Evolutionary conservation across 805 yeast species (phyloP).

Genomic region (Zygosaccharomyces siamensis): DNA sequence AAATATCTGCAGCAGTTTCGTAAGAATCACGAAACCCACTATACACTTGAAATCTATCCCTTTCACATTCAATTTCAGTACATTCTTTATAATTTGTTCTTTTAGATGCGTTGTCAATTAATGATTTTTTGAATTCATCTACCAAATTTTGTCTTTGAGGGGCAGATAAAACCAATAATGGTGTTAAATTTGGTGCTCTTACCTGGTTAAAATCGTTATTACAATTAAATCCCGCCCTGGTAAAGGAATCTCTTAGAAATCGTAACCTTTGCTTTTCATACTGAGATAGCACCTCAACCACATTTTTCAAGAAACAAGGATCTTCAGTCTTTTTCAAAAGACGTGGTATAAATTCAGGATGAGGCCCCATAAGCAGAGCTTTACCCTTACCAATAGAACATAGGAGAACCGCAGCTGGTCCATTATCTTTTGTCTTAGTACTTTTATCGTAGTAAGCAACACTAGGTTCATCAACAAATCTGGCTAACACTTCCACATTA

Average conservation of each 20-base stretch:
- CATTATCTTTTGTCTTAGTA: slow-evolving; percentile 21
- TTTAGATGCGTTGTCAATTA: slow-evolving; percentile 12
- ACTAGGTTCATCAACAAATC: slow-evolving; percentile 53
- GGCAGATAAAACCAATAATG: slow-evolving; percentile 45
- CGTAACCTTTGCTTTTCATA: slow-evolving; percentile 46
- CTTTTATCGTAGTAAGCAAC: slow-evolving; percentile 37
- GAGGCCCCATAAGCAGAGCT: slow-evolving; percentile 77
- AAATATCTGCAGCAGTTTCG: slow-evolving; percentile 9
- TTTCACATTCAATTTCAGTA: slow-evolving; percentile 41
- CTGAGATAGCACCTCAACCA: slow-evolving; percentile 40
- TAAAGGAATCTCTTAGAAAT: slow-evolving; percentile 55
- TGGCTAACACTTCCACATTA: slow-evolving; percentile 69
- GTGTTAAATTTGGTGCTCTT: slow-evolving; percentile 63
- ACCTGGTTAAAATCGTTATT: slow-evolving; percentile 51
- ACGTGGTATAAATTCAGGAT: slow-evolving; percentile 77
- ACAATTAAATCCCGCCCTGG: slow-evolving; percentile 54
- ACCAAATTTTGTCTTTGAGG: slow-evolving; percentile 12
- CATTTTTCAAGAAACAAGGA: slow-evolving; percentile 30
- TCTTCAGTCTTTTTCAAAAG: slow-evolving; percentile 38
- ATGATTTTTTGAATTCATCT: slow-evolving; percentile 15
- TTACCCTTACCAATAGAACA: slow-evolving; percentile 64
- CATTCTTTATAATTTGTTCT: slow-evolving; percentile 39
- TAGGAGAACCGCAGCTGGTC: slow-evolving; percentile 65
- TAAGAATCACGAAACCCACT: slow-evolving; percentile 18
- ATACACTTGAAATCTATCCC: slow-evolving; percentile 20